Evolutionary conservation across 441 rosid genomes (phyloP), one percentile per base, ranked within the genome.

Genomic region (California macrophylla): DNA sequence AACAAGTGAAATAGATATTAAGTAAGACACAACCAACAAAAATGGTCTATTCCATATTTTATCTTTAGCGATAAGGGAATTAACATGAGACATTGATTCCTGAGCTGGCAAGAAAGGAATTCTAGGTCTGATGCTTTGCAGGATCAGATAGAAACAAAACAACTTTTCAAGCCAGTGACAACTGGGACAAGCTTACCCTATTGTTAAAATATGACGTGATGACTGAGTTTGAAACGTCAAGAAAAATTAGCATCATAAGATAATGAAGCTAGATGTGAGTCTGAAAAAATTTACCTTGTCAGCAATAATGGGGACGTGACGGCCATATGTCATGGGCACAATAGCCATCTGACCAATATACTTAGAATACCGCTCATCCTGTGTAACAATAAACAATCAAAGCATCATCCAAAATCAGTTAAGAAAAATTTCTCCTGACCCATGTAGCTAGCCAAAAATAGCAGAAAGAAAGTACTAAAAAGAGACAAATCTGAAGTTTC

Each of bases 301-400:
- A 29, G 90, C 70, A 50, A 93, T 89, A 68, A 93, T 91, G 69
- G 96, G 98, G 76, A 93, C 96, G 81, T 88, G 96, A 21, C 97
- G 98, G 38, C 98, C 98, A 77, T 88, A 93, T 70, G 98, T 93
- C 98, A 93, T 85, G 69, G 98, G 98, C 66, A 93, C 98, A 78
- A 93, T 91, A 58, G 92, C 98, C 87, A 83, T 84, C 82, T 73
- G 72, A 58, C 98, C 98, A 72, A 93, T 82, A 72, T 86, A 93
- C 82, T 89, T 86, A 2, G 93, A 74, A 70, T 91, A 93, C 23
- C 96, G 92, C 13, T 89, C 93, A 78, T 93, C 98, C 98, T 93
- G 88, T 75, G 75, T 29, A 72, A 32, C 64, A 70, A 50, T 54
- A 67, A 77, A 28, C 66, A 70, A 50, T 58, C 54, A 66, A 20